A percentile compares a stretch with the other conserved stretches of the same genome.
Evolutionary conservation across 192 early-diverging fungal genomes (phyloP).

Genomic region (Linnemannia exigua): DNA sequence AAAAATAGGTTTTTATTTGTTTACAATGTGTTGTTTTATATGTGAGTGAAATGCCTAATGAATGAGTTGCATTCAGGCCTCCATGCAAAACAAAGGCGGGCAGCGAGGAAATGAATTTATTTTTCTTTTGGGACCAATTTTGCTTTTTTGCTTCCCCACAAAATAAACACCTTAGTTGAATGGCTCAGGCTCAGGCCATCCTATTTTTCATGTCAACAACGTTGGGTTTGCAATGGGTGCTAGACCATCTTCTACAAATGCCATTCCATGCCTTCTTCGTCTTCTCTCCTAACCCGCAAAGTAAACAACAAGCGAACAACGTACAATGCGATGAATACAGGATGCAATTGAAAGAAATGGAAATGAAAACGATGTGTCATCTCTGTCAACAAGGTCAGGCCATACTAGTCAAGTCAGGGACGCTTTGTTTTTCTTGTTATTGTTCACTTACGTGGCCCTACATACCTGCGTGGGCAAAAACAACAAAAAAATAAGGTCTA

Average conservation of each 20-base stretch:
- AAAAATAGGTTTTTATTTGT: slow-evolving; percentile 32
- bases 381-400: neutral
- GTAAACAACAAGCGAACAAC: neutral
- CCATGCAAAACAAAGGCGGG: neutral
- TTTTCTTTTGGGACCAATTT: slow-evolving; percentile 20
- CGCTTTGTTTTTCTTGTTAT: no score
- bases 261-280: neutral
- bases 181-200: slow-evolving; percentile 10
- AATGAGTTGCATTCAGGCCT: neutral
- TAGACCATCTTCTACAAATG: no score
- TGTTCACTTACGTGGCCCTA: neutral
- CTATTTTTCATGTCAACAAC: neutral
- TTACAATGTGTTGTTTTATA: neutral
- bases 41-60: neutral
- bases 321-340: neutral
- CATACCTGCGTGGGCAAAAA: slow-evolving; percentile 8
- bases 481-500: neutral
- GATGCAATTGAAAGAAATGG: neutral
- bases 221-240: neutral
- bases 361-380: neutral
- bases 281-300: neutral
- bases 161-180: slow-evolving; percentile 2
- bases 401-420: no score
- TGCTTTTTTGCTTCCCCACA: slow-evolving; percentile 10
- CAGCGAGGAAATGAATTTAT: neutral